Percentiles rank a stretch among this genome's conserved stretches.
These are phyloP conservation scores for Echeveria elegans DNA, from an alignment of 164 flowering plant genomes.

Conservation along the genomic window DNA sequence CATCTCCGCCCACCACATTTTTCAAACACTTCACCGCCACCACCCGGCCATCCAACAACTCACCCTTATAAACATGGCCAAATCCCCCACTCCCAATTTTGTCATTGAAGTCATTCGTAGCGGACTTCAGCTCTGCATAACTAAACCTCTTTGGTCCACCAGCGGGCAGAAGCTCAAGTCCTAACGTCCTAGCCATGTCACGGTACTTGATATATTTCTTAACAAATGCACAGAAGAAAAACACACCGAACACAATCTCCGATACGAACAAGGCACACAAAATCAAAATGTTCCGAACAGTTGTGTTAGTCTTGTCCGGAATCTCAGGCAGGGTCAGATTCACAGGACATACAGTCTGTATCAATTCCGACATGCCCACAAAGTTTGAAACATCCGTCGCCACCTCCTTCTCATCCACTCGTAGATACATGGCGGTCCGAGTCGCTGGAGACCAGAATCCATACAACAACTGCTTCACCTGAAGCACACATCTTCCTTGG, in stretches of 20 bases:
- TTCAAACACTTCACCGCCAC: slow-evolving; percentile 60
- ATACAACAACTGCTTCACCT: slow-evolving; percentile 25
- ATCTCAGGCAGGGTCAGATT: slow-evolving; percentile 45
- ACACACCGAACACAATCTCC: slow-evolving; percentile 48
- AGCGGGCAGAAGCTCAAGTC: slow-evolving; percentile 54
- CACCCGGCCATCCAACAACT: slow-evolving; percentile 43
- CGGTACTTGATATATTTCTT: slow-evolving; percentile 58
- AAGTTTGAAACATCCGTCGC: slow-evolving; percentile 37
- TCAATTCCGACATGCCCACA: slow-evolving; percentile 42
- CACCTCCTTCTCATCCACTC: slow-evolving; percentile 25
- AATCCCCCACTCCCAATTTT: slow-evolving; percentile 63
- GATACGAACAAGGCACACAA: slow-evolving; percentile 44
- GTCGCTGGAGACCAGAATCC: slow-evolving; percentile 72
- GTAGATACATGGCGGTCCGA: slow-evolving; percentile 31
- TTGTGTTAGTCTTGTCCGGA: slow-evolving; percentile 34
- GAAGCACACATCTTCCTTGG: slow-evolving; percentile 33
- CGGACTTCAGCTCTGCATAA: slow-evolving; percentile 49
- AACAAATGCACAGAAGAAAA: slow-evolving; percentile 60
- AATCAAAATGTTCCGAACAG: slow-evolving; percentile 42
- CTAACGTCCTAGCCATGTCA: slow-evolving; percentile 63
- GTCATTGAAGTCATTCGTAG: slow-evolving; percentile 52
- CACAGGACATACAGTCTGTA: slow-evolving; percentile 49
- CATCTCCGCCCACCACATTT: slow-evolving; percentile 37
- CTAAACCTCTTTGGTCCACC: slow-evolving; percentile 71
- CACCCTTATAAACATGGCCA: slow-evolving; percentile 60